Percentiles rank a stretch among this genome's conserved stretches.
phyloP scores from a whole-genome alignment of 2,329 filamentous ascomycete species.

The Phialophora macrospora region DNA sequence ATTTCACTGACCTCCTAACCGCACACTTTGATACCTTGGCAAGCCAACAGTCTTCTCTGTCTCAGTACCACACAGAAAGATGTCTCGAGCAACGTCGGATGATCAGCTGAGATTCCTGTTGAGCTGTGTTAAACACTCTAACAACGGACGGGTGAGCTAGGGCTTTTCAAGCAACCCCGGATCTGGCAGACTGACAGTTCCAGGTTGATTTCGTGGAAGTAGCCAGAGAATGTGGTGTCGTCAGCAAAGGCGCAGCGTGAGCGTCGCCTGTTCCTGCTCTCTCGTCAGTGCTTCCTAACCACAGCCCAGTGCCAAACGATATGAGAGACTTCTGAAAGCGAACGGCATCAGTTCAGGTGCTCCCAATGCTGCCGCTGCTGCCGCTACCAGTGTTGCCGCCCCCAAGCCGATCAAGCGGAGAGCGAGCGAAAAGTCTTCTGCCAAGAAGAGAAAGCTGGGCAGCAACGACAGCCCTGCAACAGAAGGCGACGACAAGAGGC shows the following conservation, averaged over 20 bases:
- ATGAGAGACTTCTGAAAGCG: slow-evolving; percentile 68
- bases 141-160: slow-evolving; percentile 62
- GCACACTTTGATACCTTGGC: not conserved
- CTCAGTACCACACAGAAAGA: slow-evolving; percentile 39
- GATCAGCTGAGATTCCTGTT: slow-evolving; percentile 70
- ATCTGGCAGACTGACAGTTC: slow-evolving; percentile 13
- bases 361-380: not conserved
- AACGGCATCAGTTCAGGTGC: slow-evolving; percentile 52
- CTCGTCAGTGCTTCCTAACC: slow-evolving; percentile 12
- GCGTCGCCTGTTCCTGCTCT: slow-evolving; percentile 40
- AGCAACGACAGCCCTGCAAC: slow-evolving; percentile 1
- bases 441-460: slow-evolving; percentile 26
- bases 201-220: slow-evolving; percentile 70
- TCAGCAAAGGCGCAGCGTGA: slow-evolving; percentile 72
- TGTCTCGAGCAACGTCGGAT: slow-evolving; percentile 58
- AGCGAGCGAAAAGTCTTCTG: slow-evolving; percentile 13
- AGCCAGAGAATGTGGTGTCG: slow-evolving; percentile 66
- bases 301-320: slow-evolving; percentile 65
- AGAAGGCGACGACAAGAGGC: not conserved
- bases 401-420: slow-evolving; percentile 18
- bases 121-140: slow-evolving; percentile 66
- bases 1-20: not conserved
- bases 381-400: not conserved
- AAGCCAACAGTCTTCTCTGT: not conserved
- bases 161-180: not conserved